Base-by-base conservation (phyloP, 2,329 filamentous ascomycete genomes). In the Aureobasidium subglaciale region DNA sequence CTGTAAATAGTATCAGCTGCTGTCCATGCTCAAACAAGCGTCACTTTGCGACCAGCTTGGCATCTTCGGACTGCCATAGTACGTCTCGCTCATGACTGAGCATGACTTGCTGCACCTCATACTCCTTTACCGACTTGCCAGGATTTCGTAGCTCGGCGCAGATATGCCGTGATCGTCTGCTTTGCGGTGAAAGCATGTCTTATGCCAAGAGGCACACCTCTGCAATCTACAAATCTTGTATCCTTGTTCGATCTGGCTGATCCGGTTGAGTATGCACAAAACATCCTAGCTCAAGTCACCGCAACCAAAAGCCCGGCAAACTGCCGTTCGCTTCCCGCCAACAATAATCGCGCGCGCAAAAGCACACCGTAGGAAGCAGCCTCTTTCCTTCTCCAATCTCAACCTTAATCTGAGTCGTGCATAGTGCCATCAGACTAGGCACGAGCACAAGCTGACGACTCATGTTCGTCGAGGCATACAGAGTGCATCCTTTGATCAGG, bases 251-350 rank as follows among this genome's bases (percentile, higher is more conserved):
- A 48, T 48, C 25, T 34, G 29, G 32, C n/a, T 22, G 25, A 45
- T 45, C 42, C 32, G 42, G 42, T 34, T 48, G 43, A 48, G 15
- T 37, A 37, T 50, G 46, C 46, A 38, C 32, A 50, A 38, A 50
- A 37, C 22, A 50, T 50, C 46, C 46, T 50, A 50, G 46, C 32
- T 38, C 32, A 29, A 27, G 22, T 27, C 22, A 27, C 8, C 13
- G 24, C 24, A 16, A 16, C 15, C 27, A 34, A 46, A 25, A 46
- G 42, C 32, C 46, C 46, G 46, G 32, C 24, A 24, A 50, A 50
- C 46, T 50, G 46, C 46, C 46, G 46, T 32, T 35, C 43, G 43
- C 43, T 48, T 48, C 43, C 45, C 20, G n/a, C 32, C 46, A 38
- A 50, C 46, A 38, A 20, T 38, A 38, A 50, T 50, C 46, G 46